Evolutionary conservation across 192 early-diverging fungal species (phyloP), one percentile per base, ranked within the genome.

Genomic region (Backusella macrospora): DNA sequence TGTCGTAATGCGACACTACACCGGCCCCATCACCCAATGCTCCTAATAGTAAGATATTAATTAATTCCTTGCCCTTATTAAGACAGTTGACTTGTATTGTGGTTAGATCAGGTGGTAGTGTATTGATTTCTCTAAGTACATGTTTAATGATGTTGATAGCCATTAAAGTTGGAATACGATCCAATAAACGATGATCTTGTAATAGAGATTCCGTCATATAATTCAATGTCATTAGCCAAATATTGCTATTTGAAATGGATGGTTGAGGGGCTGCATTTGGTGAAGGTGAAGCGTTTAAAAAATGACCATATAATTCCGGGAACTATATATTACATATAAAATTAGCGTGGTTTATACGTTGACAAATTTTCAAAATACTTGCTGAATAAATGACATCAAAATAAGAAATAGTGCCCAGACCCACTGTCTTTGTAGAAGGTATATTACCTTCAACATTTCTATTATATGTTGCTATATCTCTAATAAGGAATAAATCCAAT

Each of bases 1-100:
- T 73, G 65, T 89, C 86, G 63, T 87, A 87, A 68, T 86, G 82
- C 12, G 84, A 81, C 10, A 85, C 80, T 63, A 80, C 77, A 34
- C 84, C 80, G 26, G 81, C 78, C 23, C 85, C 86, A 62, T 78
- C 78, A 37, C 80, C 78, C 34, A 73, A 49, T 45, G 81, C 80
- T 23, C 82, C 84, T 9, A 84, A 55, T 21, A 89, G 63, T 14
- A 89, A 75, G 15, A 79, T 65, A 62, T 83, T 82, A 66, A 89
- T 81, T 21, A 89, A 65, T 38, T 86, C 80, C 8, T 80, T 81
- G 62, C 87, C 86, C 34, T 75, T 83, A 23, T 83, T 76, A 2
- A 87, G 72, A 76, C 86, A 87, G 6, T 85, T 76, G 7, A 74
- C 72, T 67, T 89, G 76, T 13, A 47, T 66, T 16, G 80, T 79